Evolutionary conservation across 768 basidiomycete genomes (phyloP).

Genomic region (Xanthoconium purpureum): DNA sequence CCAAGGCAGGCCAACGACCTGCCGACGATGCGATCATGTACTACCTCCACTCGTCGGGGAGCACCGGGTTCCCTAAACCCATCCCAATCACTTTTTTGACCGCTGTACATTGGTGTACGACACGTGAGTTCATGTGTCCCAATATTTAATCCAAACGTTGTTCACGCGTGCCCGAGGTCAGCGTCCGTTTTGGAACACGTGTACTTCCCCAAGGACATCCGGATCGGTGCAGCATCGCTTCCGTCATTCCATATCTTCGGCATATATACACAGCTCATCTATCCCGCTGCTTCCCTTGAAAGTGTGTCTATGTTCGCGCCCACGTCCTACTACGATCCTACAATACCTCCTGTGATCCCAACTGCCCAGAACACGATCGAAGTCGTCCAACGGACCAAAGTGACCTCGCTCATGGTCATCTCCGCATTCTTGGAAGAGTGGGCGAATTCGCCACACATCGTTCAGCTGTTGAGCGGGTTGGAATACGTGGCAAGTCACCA

Average conservation of each 20-base stretch:
- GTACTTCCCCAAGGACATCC: neutral
- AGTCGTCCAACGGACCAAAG: slow-evolving; percentile 8
- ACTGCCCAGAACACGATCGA: slow-evolving; percentile 24
- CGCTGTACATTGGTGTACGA: slow-evolving; percentile 33
- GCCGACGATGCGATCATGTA: slow-evolving; percentile 23
- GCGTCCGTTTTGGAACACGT: slow-evolving; percentile 7
- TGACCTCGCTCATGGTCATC: slow-evolving; percentile 14
- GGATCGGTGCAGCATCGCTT: slow-evolving; percentile 11
- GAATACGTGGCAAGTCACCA: slow-evolving; percentile 19
- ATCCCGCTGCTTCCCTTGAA: slow-evolving; percentile 11
- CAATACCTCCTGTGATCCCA: slow-evolving; percentile 16
- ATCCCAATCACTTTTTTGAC: slow-evolving; percentile 36
- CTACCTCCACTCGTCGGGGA: slow-evolving; percentile 50
- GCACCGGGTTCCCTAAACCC: slow-evolving; percentile 45
- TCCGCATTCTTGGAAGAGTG: slow-evolving; percentile 27
- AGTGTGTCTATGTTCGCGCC: slow-evolving; percentile 20
- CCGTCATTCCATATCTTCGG: slow-evolving; percentile 25
- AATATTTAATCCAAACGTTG: neutral
- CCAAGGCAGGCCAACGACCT: neutral
- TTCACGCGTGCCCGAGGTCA: neutral
- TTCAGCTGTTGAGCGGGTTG: slow-evolving; percentile 17
- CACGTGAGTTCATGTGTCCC: slow-evolving; percentile 24
- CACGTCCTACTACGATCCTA: slow-evolving; percentile 12
- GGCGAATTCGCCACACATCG: slow-evolving; percentile 13
- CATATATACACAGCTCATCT: slow-evolving; percentile 14